Evolutionary conservation across 176 grass and related monocot species (phyloP).

Genomic region (Olyra latifolia): DNA sequence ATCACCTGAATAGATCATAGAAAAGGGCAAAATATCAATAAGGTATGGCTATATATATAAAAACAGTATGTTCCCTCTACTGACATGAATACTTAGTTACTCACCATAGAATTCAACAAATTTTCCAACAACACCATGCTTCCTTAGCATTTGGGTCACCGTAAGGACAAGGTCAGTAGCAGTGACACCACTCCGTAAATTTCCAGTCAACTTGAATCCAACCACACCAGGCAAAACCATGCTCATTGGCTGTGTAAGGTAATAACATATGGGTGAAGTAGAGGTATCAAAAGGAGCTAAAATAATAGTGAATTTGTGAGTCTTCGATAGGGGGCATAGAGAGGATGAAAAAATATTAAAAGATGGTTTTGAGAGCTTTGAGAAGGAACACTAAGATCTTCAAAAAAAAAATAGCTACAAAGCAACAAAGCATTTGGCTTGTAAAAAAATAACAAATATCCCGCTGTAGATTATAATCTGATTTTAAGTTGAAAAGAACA

Average conservation of each 20-base stretch:
- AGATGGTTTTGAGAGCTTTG: too few relatives aligned
- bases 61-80: neutral
- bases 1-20: conserved; percentile 59
- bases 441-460: too few relatives aligned
- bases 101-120: conserved; percentile 91
- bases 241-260: conserved; percentile 80
- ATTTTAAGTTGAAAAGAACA: too few relatives aligned
- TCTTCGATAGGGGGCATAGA: too few relatives aligned
- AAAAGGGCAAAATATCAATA: neutral
- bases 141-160: conserved; percentile 91
- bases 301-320: too few relatives aligned
- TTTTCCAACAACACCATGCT: conserved; percentile 93
- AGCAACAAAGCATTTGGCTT: too few relatives aligned
- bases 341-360: too few relatives aligned
- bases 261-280: conserved; percentile 19
- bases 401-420: too few relatives aligned
- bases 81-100: neutral
- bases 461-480: too few relatives aligned
- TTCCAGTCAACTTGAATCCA: conserved; percentile 80
- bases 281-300: neutral
- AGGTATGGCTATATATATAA: neutral
- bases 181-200: conserved; percentile 69
- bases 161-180: conserved; percentile 94
- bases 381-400: too few relatives aligned
- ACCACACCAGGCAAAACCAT: conserved; percentile 97